Evolutionary conservation across 2,329 filamentous ascomycete genomes (phyloP).

Genomic region (Aspergillus tubingensis): DNA sequence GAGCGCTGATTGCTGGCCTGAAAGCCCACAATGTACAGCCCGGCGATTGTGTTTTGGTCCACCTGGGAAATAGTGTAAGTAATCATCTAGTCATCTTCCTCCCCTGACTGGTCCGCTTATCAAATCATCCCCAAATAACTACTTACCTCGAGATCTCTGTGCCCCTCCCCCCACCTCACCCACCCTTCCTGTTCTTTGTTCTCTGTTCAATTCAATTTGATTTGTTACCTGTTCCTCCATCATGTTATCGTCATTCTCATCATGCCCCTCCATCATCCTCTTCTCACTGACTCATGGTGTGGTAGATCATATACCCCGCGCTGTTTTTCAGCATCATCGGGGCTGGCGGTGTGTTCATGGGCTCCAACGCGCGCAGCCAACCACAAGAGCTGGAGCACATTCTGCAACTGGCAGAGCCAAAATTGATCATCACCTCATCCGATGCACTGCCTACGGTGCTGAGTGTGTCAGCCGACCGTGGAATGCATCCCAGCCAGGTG

Average conservation of each 20-base stretch:
- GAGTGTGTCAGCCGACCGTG: conserved; percentile 34
- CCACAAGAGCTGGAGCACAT: conserved; percentile 51
- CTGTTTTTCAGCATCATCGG: conserved; percentile 46
- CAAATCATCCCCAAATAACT: background rate
- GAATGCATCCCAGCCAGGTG: conserved; percentile 36
- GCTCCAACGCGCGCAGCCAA: conserved; percentile 54
- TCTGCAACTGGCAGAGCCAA: conserved; percentile 46
- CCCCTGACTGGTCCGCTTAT: conserved; percentile 5
- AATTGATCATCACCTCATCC: conserved; percentile 48
- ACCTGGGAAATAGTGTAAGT: conserved; percentile 46
- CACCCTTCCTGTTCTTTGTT: background rate
- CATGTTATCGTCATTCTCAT: background rate
- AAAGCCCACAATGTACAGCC: conserved; percentile 39
- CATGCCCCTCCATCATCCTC: conserved; percentile 5
- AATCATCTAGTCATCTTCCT: background rate
- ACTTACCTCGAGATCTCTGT: background rate
- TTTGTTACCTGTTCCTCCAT: conserved; percentile 10
- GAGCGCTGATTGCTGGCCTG: conserved; percentile 44
- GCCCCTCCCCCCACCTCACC: conserved; percentile 9
- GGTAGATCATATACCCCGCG: conserved; percentile 42
- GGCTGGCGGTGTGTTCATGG: conserved; percentile 52
- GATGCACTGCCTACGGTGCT: conserved; percentile 41
- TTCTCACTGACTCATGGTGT: conserved; percentile 19
- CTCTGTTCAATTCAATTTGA: background rate
- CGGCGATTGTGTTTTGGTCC: conserved; percentile 48